A percentile compares a stretch with the other conserved stretches of the same genome.
Evolutionary conservation across 495 filamentous ascomycete species (phyloP).

Genomic region (Penicillium coffeae): DNA sequence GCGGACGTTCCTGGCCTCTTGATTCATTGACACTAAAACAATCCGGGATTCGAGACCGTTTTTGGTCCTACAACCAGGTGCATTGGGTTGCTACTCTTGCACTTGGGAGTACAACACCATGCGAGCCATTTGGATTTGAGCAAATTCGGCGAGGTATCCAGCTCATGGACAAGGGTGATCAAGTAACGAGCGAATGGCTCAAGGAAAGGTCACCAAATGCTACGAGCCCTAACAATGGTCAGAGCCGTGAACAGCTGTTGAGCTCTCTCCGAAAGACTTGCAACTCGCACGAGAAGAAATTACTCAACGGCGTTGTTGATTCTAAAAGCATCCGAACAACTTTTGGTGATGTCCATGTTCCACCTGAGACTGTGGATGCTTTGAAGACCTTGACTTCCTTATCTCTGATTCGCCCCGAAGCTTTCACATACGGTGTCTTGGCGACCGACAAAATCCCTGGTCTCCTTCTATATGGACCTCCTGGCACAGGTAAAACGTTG

Average conservation of each 20-base stretch:
- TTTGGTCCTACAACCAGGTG: slow-evolving; percentile 58
- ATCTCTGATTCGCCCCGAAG: slow-evolving; percentile 83
- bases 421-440: slow-evolving; percentile 92
- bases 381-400: slow-evolving; percentile 86
- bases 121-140: slow-evolving; percentile 35
- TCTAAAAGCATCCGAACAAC: slow-evolving; percentile 77
- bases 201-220: slow-evolving; percentile 30
- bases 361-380: slow-evolving; percentile 78
- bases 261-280: slow-evolving; percentile 49
- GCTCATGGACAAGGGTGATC: slow-evolving; percentile 36
- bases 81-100: slow-evolving; percentile 59
- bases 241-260: slow-evolving; percentile 34
- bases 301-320: slow-evolving; percentile 78
- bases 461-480: slow-evolving; percentile 87
- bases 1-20: slow-evolving; percentile 33
- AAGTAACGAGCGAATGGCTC: slow-evolving; percentile 35
- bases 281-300: slow-evolving; percentile 74
- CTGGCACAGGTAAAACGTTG: slow-evolving; percentile 93
- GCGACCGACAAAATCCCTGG: slow-evolving; percentile 88
- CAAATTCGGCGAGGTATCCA: slow-evolving; percentile 38
- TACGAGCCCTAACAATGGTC: slow-evolving; percentile 20
- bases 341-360: slow-evolving; percentile 79
- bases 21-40: slow-evolving; percentile 31
- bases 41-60: slow-evolving; percentile 47
- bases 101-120: slow-evolving; percentile 50